Percentiles rank a stretch among this genome's conserved stretches.
Conservation (phyloP, 1,284 basidiomycete species). For the Pseudozyma tsukubaensis region DNA sequence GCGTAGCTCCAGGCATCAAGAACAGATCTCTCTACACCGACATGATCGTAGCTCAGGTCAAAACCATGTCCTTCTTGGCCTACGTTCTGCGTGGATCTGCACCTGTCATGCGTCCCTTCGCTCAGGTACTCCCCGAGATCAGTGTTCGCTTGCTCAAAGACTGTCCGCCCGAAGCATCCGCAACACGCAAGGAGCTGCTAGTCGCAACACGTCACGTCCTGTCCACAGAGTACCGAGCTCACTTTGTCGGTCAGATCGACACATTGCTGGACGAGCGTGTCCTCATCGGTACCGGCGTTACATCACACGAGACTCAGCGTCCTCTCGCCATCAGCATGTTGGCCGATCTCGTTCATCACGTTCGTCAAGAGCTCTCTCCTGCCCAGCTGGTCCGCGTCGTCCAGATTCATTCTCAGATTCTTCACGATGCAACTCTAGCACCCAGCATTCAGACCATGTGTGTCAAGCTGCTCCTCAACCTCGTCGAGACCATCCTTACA, state of each 20-base stretch:
- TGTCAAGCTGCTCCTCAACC: constrained; percentile 90
- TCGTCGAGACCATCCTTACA: constrained; percentile 82
- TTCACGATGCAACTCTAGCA: constrained; percentile 88
- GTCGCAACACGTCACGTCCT: constrained; percentile 93
- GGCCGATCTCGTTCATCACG: constrained; percentile 92
- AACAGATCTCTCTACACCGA: constrained; percentile 86
- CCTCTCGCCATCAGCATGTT: constrained; percentile 87
- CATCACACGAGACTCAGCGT: constrained; percentile 82
- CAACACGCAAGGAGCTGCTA: constrained; percentile 82
- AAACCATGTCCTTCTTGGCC: constrained; percentile 84
- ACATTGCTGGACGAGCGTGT: constrained; percentile 91
- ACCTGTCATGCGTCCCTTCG: constrained; percentile 81
- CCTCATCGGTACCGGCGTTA: constrained; percentile 83
- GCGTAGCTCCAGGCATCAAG: constrained; percentile 77
- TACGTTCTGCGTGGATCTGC: constrained; percentile 83
- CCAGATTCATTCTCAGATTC: constrained; percentile 84
- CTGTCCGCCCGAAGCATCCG: constrained; percentile 87
- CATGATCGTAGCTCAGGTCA: constrained; percentile 91
- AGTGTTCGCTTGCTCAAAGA: constrained; percentile 91
- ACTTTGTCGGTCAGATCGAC: constrained; percentile 86
- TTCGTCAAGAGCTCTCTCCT: constrained; percentile 83
- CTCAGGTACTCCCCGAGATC: constrained; percentile 83
- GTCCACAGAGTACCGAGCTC: constrained; percentile 81
- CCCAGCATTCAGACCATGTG: constrained; percentile 89
- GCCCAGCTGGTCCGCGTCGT: constrained; percentile 84